Evolutionary conservation across 768 basidiomycete species (phyloP).

Genomic region (Russula ochroleuca): DNA sequence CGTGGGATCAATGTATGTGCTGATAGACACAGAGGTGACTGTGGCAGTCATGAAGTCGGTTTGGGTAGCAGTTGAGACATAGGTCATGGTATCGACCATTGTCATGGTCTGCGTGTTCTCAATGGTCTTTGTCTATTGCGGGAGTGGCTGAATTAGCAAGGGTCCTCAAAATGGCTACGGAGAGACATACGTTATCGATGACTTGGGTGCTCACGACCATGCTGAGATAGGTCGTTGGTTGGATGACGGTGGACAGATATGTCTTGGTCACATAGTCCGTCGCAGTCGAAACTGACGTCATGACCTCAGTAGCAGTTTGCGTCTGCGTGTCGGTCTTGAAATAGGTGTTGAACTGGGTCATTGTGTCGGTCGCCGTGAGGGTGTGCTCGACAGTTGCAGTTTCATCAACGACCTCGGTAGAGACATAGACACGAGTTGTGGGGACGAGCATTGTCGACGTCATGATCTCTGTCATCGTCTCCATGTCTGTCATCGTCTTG

Average conservation of each 20-base stretch:
- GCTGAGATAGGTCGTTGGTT: constrained; percentile 58
- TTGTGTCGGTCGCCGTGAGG: constrained; percentile 45
- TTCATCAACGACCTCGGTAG: constrained; percentile 47
- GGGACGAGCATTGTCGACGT: constrained; percentile 54
- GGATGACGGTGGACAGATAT: constrained; percentile 43
- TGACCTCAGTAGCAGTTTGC: constrained; percentile 37
- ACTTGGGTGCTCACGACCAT: constrained; percentile 54
- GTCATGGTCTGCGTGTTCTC: constrained; percentile 41
- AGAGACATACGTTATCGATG: constrained; percentile 50
- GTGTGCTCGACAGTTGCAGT: constrained; percentile 48
- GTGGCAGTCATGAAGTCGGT: constrained; percentile 45
- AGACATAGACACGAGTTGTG: constrained; percentile 63
- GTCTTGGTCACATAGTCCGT: constrained; percentile 57
- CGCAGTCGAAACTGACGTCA: constrained; percentile 48
- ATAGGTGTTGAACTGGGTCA: constrained; percentile 53
- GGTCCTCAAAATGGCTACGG: not conserved
- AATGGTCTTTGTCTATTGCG: constrained; percentile 50
- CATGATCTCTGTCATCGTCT: constrained; percentile 29
- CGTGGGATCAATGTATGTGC: constrained; percentile 51
- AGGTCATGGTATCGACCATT: constrained; percentile 37
- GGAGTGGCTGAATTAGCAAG: constrained; percentile 4
- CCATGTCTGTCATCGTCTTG: constrained; percentile 26
- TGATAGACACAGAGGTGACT: constrained; percentile 45
- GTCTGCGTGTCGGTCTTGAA: constrained; percentile 41
- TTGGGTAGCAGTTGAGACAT: constrained; percentile 46